phyloP scores from a whole-genome alignment of 1,139 yeast species.

The Debaryomycetaceae sp. region DNA sequence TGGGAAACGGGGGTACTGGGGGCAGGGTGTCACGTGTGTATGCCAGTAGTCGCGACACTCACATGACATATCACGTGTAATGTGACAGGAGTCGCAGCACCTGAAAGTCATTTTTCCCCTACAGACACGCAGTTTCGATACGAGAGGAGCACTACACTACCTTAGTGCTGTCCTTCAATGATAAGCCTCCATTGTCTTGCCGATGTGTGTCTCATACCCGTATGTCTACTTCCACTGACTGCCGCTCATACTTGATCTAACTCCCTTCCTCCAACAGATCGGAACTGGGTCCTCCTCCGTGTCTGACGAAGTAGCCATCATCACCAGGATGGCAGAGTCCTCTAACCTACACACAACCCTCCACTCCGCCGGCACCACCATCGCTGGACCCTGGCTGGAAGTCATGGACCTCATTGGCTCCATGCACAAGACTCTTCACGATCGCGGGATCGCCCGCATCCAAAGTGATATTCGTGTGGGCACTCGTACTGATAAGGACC shows the following conservation, averaged over 20 bases:
- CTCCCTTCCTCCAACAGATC: constrained; percentile 28
- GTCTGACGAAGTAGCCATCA: constrained; percentile 64
- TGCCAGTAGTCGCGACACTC: too few relatives aligned
- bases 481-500: constrained; percentile 61
- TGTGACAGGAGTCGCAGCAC: too few relatives aligned
- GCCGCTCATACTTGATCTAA: neutral
- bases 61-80: too few relatives aligned
- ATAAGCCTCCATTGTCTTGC: constrained; percentile 51
- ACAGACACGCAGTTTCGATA: too few relatives aligned
- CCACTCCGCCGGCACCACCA: constrained; percentile 87
- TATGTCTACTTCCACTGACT: constrained; percentile 17
- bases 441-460: constrained; percentile 58
- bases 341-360: constrained; percentile 57
- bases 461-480: constrained; percentile 85
- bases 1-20: too few relatives aligned
- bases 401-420: constrained; percentile 75
- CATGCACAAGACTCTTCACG: constrained; percentile 62
- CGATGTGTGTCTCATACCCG: constrained; percentile 74
- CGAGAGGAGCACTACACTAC: too few relatives aligned
- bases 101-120: too few relatives aligned
- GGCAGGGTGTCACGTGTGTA: too few relatives aligned
- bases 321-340: constrained; percentile 50
- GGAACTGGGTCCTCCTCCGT: constrained; percentile 74
- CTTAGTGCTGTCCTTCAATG: constrained; percentile 30
- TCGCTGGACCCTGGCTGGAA: constrained; percentile 87